phyloP scores from a whole-genome alignment of 2,329 filamentous ascomycete genomes.

The Alternaria arbusti region DNA sequence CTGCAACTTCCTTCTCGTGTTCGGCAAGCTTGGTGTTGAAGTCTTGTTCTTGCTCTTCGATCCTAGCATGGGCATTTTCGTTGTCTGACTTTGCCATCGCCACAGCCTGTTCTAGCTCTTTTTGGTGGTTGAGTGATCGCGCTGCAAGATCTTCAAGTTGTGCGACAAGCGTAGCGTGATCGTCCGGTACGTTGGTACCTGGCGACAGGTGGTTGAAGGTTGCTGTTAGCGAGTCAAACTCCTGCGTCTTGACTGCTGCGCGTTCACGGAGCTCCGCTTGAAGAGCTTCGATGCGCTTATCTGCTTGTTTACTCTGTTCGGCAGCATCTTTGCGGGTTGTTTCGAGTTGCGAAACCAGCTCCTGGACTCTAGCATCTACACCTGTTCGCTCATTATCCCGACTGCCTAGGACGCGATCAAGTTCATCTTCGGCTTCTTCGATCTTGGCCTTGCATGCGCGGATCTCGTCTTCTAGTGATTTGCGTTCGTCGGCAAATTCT shows the following conservation, averaged over 20 bases:
- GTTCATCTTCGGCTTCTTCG: conserved; percentile 90
- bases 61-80: conserved; percentile 47
- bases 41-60: conserved; percentile 49
- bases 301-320: conserved; percentile 57
- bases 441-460: conserved; percentile 75
- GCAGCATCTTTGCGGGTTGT: conserved; percentile 58
- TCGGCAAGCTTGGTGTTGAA: conserved; percentile 47
- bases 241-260: conserved; percentile 50
- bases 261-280: conserved; percentile 64
- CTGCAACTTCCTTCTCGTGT: conserved; percentile 46
- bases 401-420: conserved; percentile 82
- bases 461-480: conserved; percentile 81
- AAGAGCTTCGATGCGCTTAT: conserved; percentile 55
- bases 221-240: conserved; percentile 35
- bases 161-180: conserved; percentile 46
- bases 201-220: conserved; percentile 51
- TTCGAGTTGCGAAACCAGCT: conserved; percentile 74
- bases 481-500: conserved; percentile 86
- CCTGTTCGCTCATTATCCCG: conserved; percentile 80
- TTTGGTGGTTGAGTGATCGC: conserved; percentile 51
- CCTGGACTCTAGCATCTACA: conserved; percentile 71
- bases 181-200: conserved; percentile 41
- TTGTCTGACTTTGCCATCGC: conserved; percentile 57
- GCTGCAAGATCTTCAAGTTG: conserved; percentile 55
- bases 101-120: conserved; percentile 55